Base-by-base conservation (phyloP, 129 eudicot genomes). In the Flaveria sonorensis region DNA sequence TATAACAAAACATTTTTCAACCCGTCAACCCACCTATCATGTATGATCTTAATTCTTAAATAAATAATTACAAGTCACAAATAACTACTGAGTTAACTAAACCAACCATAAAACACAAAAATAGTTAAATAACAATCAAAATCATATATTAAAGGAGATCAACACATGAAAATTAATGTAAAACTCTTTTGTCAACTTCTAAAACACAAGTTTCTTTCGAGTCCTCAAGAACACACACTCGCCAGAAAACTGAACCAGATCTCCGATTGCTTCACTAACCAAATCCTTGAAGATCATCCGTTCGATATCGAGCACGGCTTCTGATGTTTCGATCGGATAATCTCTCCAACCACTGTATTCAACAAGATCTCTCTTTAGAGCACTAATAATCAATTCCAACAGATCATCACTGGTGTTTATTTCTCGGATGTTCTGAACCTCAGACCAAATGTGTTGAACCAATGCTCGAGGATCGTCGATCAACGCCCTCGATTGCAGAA, bases 231-330 rank as follows among this genome's bases (percentile, higher is more conserved):
- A 74, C 32, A 24, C 63, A 64, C 64, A 72, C 74, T 81, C 71
- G 40, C 87, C 85, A 23, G 91, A 82, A 74, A 84, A 72, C 16
- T 70, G 79, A 11, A 83, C 86, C 1, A 95, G 79, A 83, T 91
- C 97, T 23, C 77, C 26, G 47, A 95, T 88, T 0, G 86, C 75
- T 55, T 92, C 99, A 18, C 84, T 72, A 16, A 95, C 84, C 69
- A 95, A 56, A 75, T 95, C 99, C 86, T 89, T 95, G 77, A 86
- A 95, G 66, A 95, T 87, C 80, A 87, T 57, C 75, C 95, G 80
- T 81, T 95, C 99, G 45, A 95, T 77, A 65, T 95, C 93, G 64
- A 88, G 59, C 15, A 95, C 73, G 10, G 79, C 80, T 20, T 92
- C 97, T 48, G 96, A 88, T 76, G 39, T 76, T 87, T 92, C 96